Percentiles rank a stretch among this genome's conserved stretches.
phyloP scores from a whole-genome alignment of 2,329 filamentous ascomycete species.

The Penicillium janthinellum region DNA sequence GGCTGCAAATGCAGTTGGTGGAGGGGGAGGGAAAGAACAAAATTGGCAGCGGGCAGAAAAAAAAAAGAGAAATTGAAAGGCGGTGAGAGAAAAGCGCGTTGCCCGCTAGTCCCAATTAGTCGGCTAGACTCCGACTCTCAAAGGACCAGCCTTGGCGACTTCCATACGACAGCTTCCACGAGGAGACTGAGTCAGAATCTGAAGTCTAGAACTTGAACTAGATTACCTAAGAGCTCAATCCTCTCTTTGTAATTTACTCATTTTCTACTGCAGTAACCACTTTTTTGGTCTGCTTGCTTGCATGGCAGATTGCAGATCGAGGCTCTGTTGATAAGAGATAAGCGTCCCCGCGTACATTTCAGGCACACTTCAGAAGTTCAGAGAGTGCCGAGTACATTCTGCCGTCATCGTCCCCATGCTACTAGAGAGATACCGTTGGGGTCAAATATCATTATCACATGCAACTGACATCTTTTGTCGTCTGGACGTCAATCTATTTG shows the following conservation, averaged over 20 bases:
- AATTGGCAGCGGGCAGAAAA: slow-evolving; percentile 5
- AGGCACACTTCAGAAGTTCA: too few relatives aligned
- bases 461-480: neutral
- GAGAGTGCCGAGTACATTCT: neutral
- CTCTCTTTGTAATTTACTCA: too few relatives aligned
- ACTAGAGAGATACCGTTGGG: neutral
- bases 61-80: slow-evolving; percentile 9
- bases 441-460: neutral
- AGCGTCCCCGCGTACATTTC: neutral
- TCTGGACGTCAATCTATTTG: neutral
- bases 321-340: slow-evolving; percentile 8
- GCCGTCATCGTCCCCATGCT: neutral
- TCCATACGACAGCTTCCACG: neutral
- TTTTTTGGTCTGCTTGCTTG: too few relatives aligned
- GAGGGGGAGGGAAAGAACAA: slow-evolving; percentile 4
- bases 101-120: slow-evolving; percentile 6
- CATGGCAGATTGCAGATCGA: neutral
- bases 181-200: too few relatives aligned
- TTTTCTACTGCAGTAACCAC: too few relatives aligned
- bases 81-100: slow-evolving; percentile 4
- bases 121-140: neutral
- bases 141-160: neutral
- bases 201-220: too few relatives aligned
- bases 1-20: slow-evolving; percentile 7
- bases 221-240: too few relatives aligned